Evolutionary conservation across 1,139 yeast genomes (phyloP).

Genomic region (Pneumocystis canis): DNA sequence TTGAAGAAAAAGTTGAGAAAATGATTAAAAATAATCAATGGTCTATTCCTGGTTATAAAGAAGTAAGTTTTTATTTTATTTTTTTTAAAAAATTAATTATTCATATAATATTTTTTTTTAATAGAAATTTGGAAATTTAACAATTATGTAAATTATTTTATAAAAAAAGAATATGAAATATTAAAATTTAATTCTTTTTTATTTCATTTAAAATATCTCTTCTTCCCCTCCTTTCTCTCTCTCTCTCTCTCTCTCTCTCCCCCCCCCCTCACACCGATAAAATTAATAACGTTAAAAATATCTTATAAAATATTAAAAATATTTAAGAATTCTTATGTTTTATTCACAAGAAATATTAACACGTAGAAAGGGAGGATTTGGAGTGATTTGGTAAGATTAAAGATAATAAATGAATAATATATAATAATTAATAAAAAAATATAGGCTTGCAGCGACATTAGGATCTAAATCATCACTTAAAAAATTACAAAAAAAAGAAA

Average conservation of each 20-base stretch:
- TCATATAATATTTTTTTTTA: not conserved
- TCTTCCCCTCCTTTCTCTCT: too few relatives aligned
- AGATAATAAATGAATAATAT: not conserved
- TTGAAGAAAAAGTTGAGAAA: conserved; percentile 86
- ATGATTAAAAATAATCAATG: conserved; percentile 95
- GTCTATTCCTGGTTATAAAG: conserved; percentile 97
- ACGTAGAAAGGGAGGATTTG: conserved; percentile 12
- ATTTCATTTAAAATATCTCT: too few relatives aligned
- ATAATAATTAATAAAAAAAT: not conserved
- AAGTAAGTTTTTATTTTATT: conserved; percentile 20
- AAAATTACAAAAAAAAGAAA: conserved; percentile 16
- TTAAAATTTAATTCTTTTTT: too few relatives aligned
- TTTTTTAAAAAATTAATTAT: not conserved
- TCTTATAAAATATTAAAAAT: too few relatives aligned
- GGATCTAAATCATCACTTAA: conserved; percentile 17
- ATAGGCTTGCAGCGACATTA: conserved; percentile 19
- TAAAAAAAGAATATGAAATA: too few relatives aligned
- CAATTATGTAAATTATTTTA: conserved; percentile 53
- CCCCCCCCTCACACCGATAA: too few relatives aligned
- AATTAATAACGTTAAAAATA: too few relatives aligned
- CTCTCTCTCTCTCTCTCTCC: too few relatives aligned
- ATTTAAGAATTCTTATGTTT: conserved; percentile 8
- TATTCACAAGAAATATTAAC: conserved; percentile 12
- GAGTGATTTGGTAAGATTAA: conserved; percentile 8
- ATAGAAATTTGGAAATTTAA: conserved; percentile 78